Base-by-base conservation (phyloP, 2,329 filamentous ascomycete genomes). In the Colletotrichum higginsianum region DNA sequence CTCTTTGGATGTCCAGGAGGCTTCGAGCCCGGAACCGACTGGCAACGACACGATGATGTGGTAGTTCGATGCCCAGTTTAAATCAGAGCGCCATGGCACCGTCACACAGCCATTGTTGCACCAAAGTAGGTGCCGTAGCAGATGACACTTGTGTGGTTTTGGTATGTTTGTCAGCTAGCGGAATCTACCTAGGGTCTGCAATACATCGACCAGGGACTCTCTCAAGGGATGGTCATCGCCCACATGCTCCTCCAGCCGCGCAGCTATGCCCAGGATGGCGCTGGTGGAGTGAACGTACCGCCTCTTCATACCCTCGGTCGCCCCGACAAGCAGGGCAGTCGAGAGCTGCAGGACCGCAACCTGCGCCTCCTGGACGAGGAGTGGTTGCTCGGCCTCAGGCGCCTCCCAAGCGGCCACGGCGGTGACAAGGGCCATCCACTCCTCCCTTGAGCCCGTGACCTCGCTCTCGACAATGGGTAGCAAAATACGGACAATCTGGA, bases 391-490 rank as follows among this genome's bases (percentile, higher is more conserved):
- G 57, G 18, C 71, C 67, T 80, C 76, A 13, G 85, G 80, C 0
- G 83, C 77, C 53, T 84, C 76, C 84, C 85, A 87, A 4, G 84
- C 86, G 2, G 89, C 86, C 1, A 87, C 84, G 1, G 78, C 77
- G 2, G 86, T 89, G 44, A 91, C 83, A 9, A 88, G 73, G 44
- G 84, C 82, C 84, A 91, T 87, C 89, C 90, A 91, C 2, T 84
- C 83, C 74, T 91, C 88, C 8, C 82, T 80, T 11, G 84, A 83
- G 18, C 82, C 83, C 0, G 80, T 78, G 0, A 78, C 77, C 74
- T 86, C 84, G 44, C 81, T 79, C 75, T 91, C 88, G 2, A 84
- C 82, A 8, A 91, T 78, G 2, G 84, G 82, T 16, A 90, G 81
- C 6, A 92, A 80, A 2, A 90, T 79, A 1, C 88, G 84, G 13